These are phyloP conservation scores for Chlorociboria aeruginascens DNA, from an alignment of 495 filamentous ascomycete species.

Conservation along the genomic window DNA sequence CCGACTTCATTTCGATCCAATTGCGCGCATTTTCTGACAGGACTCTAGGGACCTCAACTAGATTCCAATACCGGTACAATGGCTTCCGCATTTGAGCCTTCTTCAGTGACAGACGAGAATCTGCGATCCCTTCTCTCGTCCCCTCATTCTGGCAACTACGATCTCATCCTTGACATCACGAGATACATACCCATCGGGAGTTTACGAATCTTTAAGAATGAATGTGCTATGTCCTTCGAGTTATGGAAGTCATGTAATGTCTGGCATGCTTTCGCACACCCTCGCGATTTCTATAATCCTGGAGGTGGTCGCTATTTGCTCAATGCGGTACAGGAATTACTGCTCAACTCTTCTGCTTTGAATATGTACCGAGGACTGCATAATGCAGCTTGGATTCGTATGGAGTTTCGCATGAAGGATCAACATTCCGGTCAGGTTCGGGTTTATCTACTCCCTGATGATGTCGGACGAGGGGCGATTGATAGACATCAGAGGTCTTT, in stretches of 20 bases:
- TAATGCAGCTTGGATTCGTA: constrained; percentile 27
- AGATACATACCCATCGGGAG: constrained; percentile 18
- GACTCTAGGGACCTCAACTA: too few relatives aligned
- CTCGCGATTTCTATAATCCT: constrained; percentile 1
- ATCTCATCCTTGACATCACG: constrained; percentile 10
- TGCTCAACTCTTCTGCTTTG: constrained; percentile 22
- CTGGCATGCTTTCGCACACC: constrained; percentile 12
- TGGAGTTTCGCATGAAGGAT: constrained; percentile 23
- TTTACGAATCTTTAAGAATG: constrained; percentile 4
- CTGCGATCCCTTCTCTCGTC: too few relatives aligned
- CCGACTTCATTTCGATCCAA: too few relatives aligned
- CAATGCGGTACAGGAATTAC: constrained; percentile 18
- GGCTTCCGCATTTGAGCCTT: too few relatives aligned
- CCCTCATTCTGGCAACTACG: background rate
- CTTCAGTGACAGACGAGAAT: too few relatives aligned
- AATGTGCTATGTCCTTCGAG: constrained; percentile 1
- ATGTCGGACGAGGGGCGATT: constrained; percentile 42
- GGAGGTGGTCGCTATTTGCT: background rate
- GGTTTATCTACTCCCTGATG: constrained; percentile 56
- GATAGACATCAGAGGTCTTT: constrained; percentile 29
- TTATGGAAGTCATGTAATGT: constrained; percentile 6
- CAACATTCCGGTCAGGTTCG: constrained; percentile 28
- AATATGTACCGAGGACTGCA: constrained; percentile 20
- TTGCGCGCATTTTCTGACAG: too few relatives aligned
- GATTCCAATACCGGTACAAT: too few relatives aligned